Base-by-base conservation (phyloP, 352 stramenopile species). In the Blastocystis sp. region DNA sequence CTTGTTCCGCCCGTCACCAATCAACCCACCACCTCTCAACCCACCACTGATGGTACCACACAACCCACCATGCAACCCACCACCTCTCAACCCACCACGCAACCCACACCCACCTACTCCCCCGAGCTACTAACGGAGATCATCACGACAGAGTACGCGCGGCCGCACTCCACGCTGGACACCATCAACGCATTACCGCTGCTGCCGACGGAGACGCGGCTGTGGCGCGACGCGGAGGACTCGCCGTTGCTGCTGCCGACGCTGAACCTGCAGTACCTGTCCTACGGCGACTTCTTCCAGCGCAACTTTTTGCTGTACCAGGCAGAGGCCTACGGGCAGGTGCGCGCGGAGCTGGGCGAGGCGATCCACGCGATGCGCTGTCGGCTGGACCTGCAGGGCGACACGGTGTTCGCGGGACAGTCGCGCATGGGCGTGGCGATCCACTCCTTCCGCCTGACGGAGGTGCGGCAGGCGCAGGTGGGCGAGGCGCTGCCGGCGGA, bases 191-290 rank as follows among this genome's bases (percentile, higher is more conserved):
- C 78, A 88, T 48, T 91, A 61, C 90, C 92, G 2, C 88, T 95
- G 34, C 93, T 93, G 62, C 94, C 93, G 0, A 96, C 93, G 0
- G 94, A 97, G 90, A 69, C 92, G n/a, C 90, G 96, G 17, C 91
- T 98, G 88, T 97, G 93, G 93, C 92, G 92, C 89, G 88, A 91
- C 40, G 86, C 94, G 76, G 81, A 2, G 2, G 43, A 0, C 2
- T 10, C n/a, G 21, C 4, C 23, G 7, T 89, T 98, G 14, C 92
- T 94, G 2, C 89, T 98, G 45, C 95, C 94, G 17, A 98, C 98
- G 90, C 91, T 98, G n/a, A 95, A 94, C 76, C 89, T 97, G 28
- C 94, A 97, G 89, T 99, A 96, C 89, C 90, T 99, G 21, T 97
- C 95, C 19, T 89, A 97, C 59, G 84, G 92, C 10, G 96, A 99